Evolutionary conservation across 257 asterid species (phyloP).

Genomic region (Leptodermis oblonga): DNA sequence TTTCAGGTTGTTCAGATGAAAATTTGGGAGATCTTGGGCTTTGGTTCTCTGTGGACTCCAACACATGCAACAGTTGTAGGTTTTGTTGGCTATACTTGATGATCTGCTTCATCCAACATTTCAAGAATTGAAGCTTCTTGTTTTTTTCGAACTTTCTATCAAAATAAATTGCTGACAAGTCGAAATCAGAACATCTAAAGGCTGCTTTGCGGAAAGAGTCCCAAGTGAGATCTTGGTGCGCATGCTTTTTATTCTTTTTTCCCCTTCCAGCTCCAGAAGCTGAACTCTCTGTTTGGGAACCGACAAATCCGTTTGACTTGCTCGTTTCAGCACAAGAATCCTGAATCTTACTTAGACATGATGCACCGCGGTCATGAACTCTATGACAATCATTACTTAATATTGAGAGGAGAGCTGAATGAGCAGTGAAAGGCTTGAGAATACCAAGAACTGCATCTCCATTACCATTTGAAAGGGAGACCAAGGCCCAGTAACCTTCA

Average conservation of each 20-base stretch:
- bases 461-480: slow-evolving; percentile 46
- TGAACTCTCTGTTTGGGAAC: slow-evolving; percentile 65
- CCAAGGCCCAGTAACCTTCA: slow-evolving; percentile 58
- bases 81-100: slow-evolving; percentile 29
- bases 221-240: slow-evolving; percentile 54
- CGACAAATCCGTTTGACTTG: slow-evolving; percentile 28
- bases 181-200: slow-evolving; percentile 50
- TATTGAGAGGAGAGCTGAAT: slow-evolving; percentile 51
- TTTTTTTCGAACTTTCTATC: slow-evolving; percentile 39
- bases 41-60: slow-evolving; percentile 29
- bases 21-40: slow-evolving; percentile 27
- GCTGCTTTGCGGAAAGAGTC: slow-evolving; percentile 68
- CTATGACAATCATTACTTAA: slow-evolving; percentile 26
- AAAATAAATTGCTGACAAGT: slow-evolving; percentile 58
- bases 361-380: slow-evolving; percentile 15
- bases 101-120: slow-evolving; percentile 89
- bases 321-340: slow-evolving; percentile 24
- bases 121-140: slow-evolving; percentile 80
- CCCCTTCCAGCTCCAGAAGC: slow-evolving; percentile 50
- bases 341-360: slow-evolving; percentile 18
- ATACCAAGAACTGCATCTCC: slow-evolving; percentile 44
- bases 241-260: slow-evolving; percentile 39
- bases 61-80: slow-evolving; percentile 24
- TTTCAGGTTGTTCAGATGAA: slow-evolving; percentile 37
- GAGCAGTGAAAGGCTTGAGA: slow-evolving; percentile 69